Percentiles rank a stretch among this genome's conserved stretches.
These are phyloP conservation scores for Zoysia pacifica DNA, from an alignment of 176 grass and related monocot genomes.

Conservation along the genomic window DNA sequence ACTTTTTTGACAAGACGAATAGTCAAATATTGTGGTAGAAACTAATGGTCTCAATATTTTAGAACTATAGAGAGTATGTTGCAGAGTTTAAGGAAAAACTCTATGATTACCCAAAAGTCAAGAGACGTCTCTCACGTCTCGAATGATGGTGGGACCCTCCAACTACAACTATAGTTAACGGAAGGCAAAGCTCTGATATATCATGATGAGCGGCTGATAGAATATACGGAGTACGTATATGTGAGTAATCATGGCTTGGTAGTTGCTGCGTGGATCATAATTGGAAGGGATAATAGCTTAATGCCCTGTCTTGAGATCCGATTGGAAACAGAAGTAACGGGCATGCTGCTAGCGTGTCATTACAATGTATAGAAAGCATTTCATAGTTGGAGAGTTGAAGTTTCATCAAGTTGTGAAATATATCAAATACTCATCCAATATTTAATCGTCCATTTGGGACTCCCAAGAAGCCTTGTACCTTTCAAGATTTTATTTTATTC, in stretches of 20 bases:
- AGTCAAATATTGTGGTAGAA: no score
- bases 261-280: slow-evolving; percentile 28
- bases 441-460: not conserved
- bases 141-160: no score
- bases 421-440: not conserved
- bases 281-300: no score
- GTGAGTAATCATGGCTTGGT: not conserved
- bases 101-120: no score
- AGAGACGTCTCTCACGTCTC: no score
- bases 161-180: no score
- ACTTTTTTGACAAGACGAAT: no score
- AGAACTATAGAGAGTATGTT: no score
- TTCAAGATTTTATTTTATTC: not conserved
- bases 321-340: not conserved
- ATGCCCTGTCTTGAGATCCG: no score
- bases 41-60: no score
- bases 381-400: not conserved
- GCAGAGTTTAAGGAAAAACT: no score
- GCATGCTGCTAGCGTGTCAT: slow-evolving; percentile 1
- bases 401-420: not conserved
- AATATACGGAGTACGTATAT: not conserved
- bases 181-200: not conserved
- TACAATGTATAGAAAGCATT: not conserved
- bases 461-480: not conserved
- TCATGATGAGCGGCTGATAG: not conserved